Base-by-base conservation (phyloP, 2,329 filamentous ascomycete species). In the Scedosporium dehoogii region DNA sequence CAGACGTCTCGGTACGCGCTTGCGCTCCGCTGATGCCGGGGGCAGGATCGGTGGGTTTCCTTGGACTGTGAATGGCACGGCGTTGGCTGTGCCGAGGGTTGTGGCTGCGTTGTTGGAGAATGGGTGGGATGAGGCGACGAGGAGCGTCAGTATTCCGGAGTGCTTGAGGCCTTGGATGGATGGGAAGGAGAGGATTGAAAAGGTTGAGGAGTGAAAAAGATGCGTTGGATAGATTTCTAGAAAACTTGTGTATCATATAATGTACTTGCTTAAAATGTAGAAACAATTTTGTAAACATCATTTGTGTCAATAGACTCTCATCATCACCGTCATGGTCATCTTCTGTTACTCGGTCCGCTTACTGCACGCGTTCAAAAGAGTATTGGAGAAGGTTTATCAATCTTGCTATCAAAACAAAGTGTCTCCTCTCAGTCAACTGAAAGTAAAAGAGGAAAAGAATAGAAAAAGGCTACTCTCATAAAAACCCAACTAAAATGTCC, bases 61-160 rank as follows among this genome's bases (percentile, higher is more conserved):
- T 14, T 91, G 90, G 77, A 99, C 94, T 0, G 81, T 96, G 44
- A 99, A 99, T 72, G 96, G 93, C 0, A 99, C 94, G 1, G 94
- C 93, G 0, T 79, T 97, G 69, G 94, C 94, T 0, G 88, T 97
- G 44, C 94, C 94, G 3, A 82, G 94, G 60, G 89, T 99, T 12
- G 72, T 99, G 64, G 92, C 94, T 25, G 92, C 92, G 5, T 81
- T 99, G 59, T 72, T 99, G 66, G 94, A 99, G 79, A 91, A 92
- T 69, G 89, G 91, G 1, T 99, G 92, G 90, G 84, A 94, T 69
- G 88, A 92, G 69, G 70, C 78, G 25, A 80, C 79, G 21, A 80
- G 79, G 69, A 83, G 81, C 1, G 90, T 97, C 6, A 77, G 79
- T 1, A 83, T 99, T 6, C 94, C 94, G 0, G 84, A 91, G 74